Evolutionary conservation across 2,329 filamentous ascomycete species (phyloP).

Genomic region (Falciphora oryzae): DNA sequence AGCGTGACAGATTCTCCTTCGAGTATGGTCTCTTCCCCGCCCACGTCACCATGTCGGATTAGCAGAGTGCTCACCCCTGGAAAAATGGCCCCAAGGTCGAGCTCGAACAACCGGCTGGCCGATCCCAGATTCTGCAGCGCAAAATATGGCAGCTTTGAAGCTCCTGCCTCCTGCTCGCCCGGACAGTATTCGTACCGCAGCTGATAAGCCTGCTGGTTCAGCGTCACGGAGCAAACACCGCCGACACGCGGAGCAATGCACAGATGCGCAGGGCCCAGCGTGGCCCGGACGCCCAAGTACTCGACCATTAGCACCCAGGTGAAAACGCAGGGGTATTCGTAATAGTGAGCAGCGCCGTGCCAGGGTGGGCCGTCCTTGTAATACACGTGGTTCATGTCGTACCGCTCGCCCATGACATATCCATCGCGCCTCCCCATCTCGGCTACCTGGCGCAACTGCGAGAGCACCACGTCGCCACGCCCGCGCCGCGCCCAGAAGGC

Average conservation of each 20-base stretch:
- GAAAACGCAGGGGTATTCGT: constrained; percentile 15
- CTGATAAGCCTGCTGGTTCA: constrained; percentile 11
- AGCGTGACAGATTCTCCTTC: background rate
- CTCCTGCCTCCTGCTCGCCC: background rate
- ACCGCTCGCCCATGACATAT: constrained; percentile 15
- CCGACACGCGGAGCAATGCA: constrained; percentile 7
- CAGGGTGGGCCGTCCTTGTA: constrained; percentile 13
- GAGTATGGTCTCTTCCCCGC: background rate
- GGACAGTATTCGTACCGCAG: constrained; percentile 9
- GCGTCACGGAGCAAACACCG: constrained; percentile 7
- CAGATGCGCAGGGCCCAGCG: constrained; percentile 8
- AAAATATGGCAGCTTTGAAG: background rate
- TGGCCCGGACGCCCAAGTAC: constrained; percentile 11
- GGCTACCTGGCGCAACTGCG: constrained; percentile 12
- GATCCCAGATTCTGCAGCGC: constrained; percentile 10
- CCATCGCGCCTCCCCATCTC: constrained; percentile 11
- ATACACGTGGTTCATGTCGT: constrained; percentile 15
- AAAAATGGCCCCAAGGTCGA: constrained; percentile 9
- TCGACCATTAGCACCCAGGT: constrained; percentile 12
- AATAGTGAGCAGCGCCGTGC: constrained; percentile 15
- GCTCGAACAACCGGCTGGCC: constrained; percentile 7
- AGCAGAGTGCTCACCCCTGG: background rate
- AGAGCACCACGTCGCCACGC: constrained; percentile 10
- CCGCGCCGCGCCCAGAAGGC: constrained; percentile 13
- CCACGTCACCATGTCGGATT: background rate